Evolutionary conservation across 352 stramenopile genomes (phyloP), one percentile per base, ranked within the genome.

Genomic region (Pythium biforme): DNA sequence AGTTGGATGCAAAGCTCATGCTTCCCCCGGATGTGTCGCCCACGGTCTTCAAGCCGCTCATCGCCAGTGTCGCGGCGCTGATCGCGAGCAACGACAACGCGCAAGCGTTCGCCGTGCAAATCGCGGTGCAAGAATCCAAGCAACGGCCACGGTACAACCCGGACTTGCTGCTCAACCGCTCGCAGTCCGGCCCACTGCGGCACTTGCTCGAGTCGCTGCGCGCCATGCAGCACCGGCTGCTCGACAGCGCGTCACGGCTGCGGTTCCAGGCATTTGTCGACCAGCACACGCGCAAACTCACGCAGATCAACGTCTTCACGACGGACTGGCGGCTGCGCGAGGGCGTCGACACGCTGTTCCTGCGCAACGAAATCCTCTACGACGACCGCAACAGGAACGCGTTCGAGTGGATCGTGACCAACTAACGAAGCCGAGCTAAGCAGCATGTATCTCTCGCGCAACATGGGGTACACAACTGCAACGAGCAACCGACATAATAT

Each of bases 1-100:
- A 66, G 47, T 29, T 66, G 25, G 59, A 66, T 14, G 51, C 52
- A 14, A 66, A 66, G 37, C 59, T 66, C 27, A 66, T 66, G 59
- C 31, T 66, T 31, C 59, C 59, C 7, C 41, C 43, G 1, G 50
- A 48, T 4, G 51, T 55, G 14, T 34, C 53, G 22, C 58, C 45
- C 37, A 26, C 22, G 4, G 12, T 53, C 14, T 58, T 64, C n/a
- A 50, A 58, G 29, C 46, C 59, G 1, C 20, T 66, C 1, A 60
- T 66, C 10, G 46, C 45, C 11, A 66, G 29, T 14, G 40, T 66
- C 14, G 50, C 50, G 1, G 22, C 33, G 15, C n/a, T 55, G 27
- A 14, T 54, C 20, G 29, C 39, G 6, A 14, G n/a, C 19, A 20
- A 27, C 22, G 23, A 15, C 26, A 53, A 31, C 4, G n/a, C 25